Percentiles rank a stretch among this genome's conserved stretches.
phyloP scores from a whole-genome alignment of 768 basidiomycete species.

The Atractiella rhizophila region DNA sequence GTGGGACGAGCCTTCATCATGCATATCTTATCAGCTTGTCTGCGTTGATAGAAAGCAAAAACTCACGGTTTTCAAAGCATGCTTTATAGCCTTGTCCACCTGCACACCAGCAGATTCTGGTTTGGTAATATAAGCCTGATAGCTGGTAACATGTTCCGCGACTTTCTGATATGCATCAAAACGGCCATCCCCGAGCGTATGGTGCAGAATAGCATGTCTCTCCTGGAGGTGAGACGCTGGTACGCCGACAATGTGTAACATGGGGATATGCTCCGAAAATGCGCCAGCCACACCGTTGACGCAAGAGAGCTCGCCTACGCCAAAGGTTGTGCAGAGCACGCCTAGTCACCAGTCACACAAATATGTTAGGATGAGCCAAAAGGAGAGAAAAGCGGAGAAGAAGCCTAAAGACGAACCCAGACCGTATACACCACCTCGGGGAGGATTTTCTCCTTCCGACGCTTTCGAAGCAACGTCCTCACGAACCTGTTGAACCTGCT shows the following conservation, averaged over 20 bases:
- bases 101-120: slow-evolving; percentile 35
- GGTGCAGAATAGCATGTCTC: slow-evolving; percentile 49
- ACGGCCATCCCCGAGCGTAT: slow-evolving; percentile 62
- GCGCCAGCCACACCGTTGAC: slow-evolving; percentile 34
- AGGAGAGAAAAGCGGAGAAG: background rate
- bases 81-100: slow-evolving; percentile 53
- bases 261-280: slow-evolving; percentile 71
- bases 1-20: slow-evolving; percentile 45
- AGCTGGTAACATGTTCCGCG: slow-evolving; percentile 43
- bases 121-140: slow-evolving; percentile 36
- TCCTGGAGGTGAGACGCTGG: slow-evolving; percentile 52
- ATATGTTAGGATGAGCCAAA: background rate
- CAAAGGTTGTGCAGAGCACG: slow-evolving; percentile 56
- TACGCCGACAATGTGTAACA: slow-evolving; percentile 64
- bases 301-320: slow-evolving; percentile 78
- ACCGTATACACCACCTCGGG: slow-evolving; percentile 11
- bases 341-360: slow-evolving; percentile 25
- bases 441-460: background rate
- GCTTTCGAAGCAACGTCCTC: slow-evolving; percentile 20
- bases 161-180: slow-evolving; percentile 59
- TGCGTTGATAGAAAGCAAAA: background rate
- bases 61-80: slow-evolving; percentile 19
- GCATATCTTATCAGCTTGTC: slow-evolving; percentile 5
- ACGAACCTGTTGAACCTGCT: slow-evolving; percentile 26
- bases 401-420: too few species aligned